Evolutionary conservation across 768 basidiomycete species (phyloP).

Genomic region (Crassisporium funariophilum): DNA sequence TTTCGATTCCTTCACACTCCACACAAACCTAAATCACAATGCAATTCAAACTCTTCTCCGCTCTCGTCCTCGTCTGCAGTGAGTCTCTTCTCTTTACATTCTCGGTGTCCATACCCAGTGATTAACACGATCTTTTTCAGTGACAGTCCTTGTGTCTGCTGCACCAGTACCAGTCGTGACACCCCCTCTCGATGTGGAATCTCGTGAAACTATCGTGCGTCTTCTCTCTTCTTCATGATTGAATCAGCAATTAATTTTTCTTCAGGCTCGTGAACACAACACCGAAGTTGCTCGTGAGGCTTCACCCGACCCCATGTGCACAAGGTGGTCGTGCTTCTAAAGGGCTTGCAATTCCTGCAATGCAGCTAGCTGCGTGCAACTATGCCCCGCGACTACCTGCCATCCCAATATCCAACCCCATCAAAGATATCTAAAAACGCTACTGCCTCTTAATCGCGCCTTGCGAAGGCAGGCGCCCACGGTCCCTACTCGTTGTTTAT

Average conservation of each 20-base stretch:
- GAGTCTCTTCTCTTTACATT: slow-evolving; percentile 12
- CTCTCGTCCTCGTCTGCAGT: slow-evolving; percentile 31
- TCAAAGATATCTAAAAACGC: background rate
- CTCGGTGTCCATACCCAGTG: background rate
- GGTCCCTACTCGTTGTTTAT: slow-evolving; percentile 2
- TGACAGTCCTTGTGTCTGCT: slow-evolving; percentile 25
- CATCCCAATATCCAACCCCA: background rate
- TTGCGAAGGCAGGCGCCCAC: too few relatives aligned
- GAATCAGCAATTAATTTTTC: background rate
- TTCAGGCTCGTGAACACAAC: slow-evolving; percentile 12
- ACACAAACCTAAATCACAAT: too few relatives aligned
- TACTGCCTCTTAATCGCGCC: too few relatives aligned
- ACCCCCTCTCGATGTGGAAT: slow-evolving; percentile 22
- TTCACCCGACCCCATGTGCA: slow-evolving; percentile 16
- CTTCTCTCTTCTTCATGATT: background rate
- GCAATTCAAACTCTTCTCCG: slow-evolving; percentile 29
- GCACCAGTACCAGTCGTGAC: slow-evolving; percentile 29
- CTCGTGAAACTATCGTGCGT: slow-evolving; percentile 17
- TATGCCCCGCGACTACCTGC: too few relatives aligned
- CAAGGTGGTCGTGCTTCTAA: slow-evolving; percentile 19
- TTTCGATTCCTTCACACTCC: too few relatives aligned
- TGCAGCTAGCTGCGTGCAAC: too few relatives aligned
- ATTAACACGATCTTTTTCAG: slow-evolving; percentile 4
- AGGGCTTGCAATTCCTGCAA: too few relatives aligned
- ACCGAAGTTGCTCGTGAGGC: slow-evolving; percentile 23